Conservation (phyloP, 352 stramenopile genomes). For the Pythium phragmiticola region DNA sequence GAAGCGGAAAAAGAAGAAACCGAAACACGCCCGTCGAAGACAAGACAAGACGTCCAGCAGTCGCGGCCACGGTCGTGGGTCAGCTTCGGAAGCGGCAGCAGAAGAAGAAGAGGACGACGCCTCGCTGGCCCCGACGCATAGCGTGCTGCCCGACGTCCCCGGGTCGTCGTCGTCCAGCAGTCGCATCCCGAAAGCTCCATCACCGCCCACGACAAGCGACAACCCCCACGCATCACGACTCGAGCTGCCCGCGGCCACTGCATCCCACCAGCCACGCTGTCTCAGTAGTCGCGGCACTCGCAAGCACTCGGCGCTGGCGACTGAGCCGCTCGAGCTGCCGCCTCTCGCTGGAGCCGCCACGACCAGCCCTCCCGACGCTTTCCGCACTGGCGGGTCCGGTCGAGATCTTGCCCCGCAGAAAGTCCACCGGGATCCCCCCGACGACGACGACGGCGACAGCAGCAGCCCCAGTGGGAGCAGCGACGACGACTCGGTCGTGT, state of each 20-base stretch:
- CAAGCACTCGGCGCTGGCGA: not conserved
- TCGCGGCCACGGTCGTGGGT: not conserved
- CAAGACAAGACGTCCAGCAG: constrained; percentile 5
- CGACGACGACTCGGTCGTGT: constrained; percentile 29
- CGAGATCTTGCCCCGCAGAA: not conserved
- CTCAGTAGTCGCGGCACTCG: not conserved
- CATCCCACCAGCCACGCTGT: not conserved
- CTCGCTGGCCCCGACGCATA: not conserved
- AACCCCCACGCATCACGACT: not conserved
- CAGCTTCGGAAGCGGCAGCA: not conserved
- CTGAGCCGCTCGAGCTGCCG: constrained; percentile 28
- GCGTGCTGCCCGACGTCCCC: constrained; percentile 19
- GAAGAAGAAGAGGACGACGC: not conserved
- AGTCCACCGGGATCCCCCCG: not conserved
- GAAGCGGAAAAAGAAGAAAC: constrained; percentile 16
- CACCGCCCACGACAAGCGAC: not conserved
- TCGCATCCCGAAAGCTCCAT: not conserved
- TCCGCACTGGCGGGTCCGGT: not conserved
- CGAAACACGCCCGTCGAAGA: not conserved
- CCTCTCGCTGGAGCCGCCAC: not conserved
- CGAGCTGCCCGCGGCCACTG: not conserved
- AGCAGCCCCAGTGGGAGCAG: constrained; percentile 6
- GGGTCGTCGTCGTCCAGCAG: constrained; percentile 3
- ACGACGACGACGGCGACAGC: constrained; percentile 14
- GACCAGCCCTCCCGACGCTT: too few relatives aligned